Evolutionary conservation across 2,329 filamentous ascomycete genomes (phyloP).

Genomic region (Pseudofabraea citricarpa): DNA sequence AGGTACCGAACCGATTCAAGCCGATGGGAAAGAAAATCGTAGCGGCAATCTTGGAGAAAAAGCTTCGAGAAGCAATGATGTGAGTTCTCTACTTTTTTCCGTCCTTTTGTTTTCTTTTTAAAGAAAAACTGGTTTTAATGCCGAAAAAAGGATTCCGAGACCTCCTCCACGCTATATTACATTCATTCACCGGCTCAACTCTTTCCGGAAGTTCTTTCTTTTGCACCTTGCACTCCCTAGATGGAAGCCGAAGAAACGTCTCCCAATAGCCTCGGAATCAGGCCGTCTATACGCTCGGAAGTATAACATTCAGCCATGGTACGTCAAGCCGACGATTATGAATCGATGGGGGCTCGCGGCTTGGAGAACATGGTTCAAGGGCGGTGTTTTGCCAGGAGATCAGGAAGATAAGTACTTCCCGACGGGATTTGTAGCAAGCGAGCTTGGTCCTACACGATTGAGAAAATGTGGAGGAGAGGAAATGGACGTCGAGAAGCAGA

Average conservation of each 20-base stretch:
- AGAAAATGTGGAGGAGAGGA: background rate
- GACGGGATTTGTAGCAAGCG: background rate
- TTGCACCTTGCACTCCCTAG: too few species aligned
- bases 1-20: background rate
- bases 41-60: background rate
- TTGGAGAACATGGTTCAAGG: background rate
- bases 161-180: too few species aligned
- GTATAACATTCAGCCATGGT: too few species aligned
- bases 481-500: background rate
- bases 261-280: too few species aligned
- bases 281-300: too few species aligned
- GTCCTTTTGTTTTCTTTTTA: background rate
- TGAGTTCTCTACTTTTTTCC: background rate
- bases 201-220: too few species aligned
- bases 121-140: background rate
- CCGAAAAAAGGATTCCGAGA: background rate
- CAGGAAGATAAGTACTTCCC: background rate
- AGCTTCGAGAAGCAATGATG: background rate
- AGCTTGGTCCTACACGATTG: background rate
- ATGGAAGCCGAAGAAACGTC: too few species aligned
- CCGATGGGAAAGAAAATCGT: background rate
- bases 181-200: too few species aligned
- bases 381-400: background rate
- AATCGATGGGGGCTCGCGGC: too few species aligned
- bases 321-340: too few species aligned